Percentiles rank a stretch among this genome's conserved stretches.
phyloP scores from a whole-genome alignment of 163 green algal species.

The Trebouxiophyceae sp. region DNA sequence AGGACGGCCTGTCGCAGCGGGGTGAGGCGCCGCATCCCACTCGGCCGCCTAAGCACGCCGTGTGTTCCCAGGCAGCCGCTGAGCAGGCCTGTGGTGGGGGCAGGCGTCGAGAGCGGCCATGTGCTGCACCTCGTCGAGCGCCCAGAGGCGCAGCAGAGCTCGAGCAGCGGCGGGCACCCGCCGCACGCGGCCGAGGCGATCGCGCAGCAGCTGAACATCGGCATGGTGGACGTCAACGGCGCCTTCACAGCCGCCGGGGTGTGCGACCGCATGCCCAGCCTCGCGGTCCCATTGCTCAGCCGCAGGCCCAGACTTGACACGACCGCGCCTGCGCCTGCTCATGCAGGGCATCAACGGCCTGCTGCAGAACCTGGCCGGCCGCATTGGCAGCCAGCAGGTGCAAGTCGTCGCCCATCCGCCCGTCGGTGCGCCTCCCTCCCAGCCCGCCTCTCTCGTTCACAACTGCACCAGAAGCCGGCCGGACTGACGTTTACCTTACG shows the following conservation, averaged over 20 bases:
- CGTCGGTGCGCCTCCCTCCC: not conserved
- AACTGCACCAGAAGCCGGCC: no score
- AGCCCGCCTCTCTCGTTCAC: no score
- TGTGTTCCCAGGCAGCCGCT: no score
- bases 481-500: no score
- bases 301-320: no score
- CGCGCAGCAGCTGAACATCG: not conserved
- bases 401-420: not conserved
- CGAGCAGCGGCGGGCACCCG: not conserved
- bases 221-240: not conserved
- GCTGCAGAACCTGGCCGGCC: not conserved
- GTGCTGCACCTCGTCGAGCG: conserved; percentile 51
- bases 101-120: conserved; percentile 35
- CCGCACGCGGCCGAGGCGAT: not conserved
- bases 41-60: no score
- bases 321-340: no score
- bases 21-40: no score
- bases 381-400: not conserved
- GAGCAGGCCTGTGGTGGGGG: no score
- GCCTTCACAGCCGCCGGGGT: not conserved
- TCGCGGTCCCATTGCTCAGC: no score
- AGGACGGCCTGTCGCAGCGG: conserved; percentile 18
- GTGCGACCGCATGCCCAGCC: no score
- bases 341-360: not conserved
- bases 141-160: not conserved